A percentile compares a stretch with the other conserved stretches of the same genome.
Evolutionary conservation across 768 basidiomycete species (phyloP).

Genomic region (Asterophora lycoperdoides): DNA sequence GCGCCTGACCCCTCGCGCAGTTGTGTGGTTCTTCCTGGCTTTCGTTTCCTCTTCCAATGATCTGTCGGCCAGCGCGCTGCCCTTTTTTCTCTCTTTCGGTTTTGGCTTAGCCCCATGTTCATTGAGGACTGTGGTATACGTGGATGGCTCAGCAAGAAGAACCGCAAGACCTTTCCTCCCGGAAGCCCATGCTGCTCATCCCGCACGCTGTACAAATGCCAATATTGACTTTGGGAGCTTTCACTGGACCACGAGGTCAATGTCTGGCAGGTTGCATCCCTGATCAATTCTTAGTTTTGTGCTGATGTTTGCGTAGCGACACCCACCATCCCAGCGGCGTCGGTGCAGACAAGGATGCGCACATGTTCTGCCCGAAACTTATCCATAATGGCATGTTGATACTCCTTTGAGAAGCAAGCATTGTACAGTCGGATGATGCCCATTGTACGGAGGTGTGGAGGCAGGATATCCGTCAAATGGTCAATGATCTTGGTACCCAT

Average conservation of each 20-base stretch:
- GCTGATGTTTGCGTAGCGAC: not conserved
- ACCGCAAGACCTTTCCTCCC: slow-evolving; percentile 1
- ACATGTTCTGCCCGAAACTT: slow-evolving; percentile 23
- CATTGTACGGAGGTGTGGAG: slow-evolving; percentile 1
- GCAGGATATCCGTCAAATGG: slow-evolving; percentile 16
- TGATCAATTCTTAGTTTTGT: not conserved
- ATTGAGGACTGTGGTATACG: not conserved
- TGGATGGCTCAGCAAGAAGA: not conserved
- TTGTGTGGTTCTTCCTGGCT: not conserved
- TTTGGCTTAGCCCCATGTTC: not conserved
- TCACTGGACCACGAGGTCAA: slow-evolving; percentile 32
- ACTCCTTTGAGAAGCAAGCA: slow-evolving; percentile 15
- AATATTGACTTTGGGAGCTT: slow-evolving; percentile 24
- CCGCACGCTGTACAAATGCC: slow-evolving; percentile 28
- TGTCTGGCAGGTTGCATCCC: slow-evolving; percentile 25
- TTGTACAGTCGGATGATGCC: slow-evolving; percentile 27
- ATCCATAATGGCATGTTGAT: slow-evolving; percentile 20
- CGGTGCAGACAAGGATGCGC: slow-evolving; percentile 31
- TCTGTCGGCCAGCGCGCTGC: not conserved
- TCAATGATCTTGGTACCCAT: slow-evolving; percentile 23
- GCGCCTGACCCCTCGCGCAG: not conserved
- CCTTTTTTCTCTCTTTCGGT: not conserved
- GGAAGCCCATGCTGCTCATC: slow-evolving; percentile 21
- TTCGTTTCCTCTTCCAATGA: not conserved
- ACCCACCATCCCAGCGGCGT: slow-evolving; percentile 34